A percentile compares a stretch with the other conserved stretches of the same genome.
phyloP scores from a whole-genome alignment of 2,329 filamentous ascomycete species.

The Fusarium vanettenii region DNA sequence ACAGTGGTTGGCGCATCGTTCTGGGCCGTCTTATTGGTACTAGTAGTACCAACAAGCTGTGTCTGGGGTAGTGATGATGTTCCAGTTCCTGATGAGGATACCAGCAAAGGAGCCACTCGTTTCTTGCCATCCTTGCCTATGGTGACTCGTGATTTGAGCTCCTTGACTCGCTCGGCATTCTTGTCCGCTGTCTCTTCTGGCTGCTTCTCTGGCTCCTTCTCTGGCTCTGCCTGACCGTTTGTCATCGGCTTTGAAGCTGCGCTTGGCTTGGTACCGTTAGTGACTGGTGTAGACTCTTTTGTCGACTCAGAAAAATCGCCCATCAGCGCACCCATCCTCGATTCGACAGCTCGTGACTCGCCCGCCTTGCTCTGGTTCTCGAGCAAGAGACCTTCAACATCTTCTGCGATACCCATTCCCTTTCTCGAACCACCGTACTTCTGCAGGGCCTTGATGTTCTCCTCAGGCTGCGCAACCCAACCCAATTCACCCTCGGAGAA shows the following conservation, averaged over 20 bases:
- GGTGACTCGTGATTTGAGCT: slow-evolving; percentile 89
- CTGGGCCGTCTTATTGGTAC: slow-evolving; percentile 69
- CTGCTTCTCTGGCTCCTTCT: slow-evolving; percentile 51
- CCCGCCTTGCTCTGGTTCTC: slow-evolving; percentile 94
- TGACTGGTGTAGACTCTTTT: slow-evolving; percentile 60
- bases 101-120: slow-evolving; percentile 88
- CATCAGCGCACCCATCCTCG: slow-evolving; percentile 98
- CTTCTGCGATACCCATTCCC: slow-evolving; percentile 91
- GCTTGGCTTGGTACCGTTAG: slow-evolving; percentile 62
- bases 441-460: slow-evolving; percentile 92
- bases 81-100: slow-evolving; percentile 88
- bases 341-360: slow-evolving; percentile 89
- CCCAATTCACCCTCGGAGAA: slow-evolving; percentile 92
- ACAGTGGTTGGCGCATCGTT: slow-evolving; percentile 83
- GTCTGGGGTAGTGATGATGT: slow-evolving; percentile 91
- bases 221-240: slow-evolving; percentile 52
- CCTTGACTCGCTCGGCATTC: slow-evolving; percentile 64
- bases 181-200: slow-evolving; percentile 65
- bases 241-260: slow-evolving; percentile 52
- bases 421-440: slow-evolving; percentile 92
- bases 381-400: slow-evolving; percentile 85
- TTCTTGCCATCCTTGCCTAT: slow-evolving; percentile 98
- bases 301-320: slow-evolving; percentile 76
- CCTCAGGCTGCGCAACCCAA: slow-evolving; percentile 84
- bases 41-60: slow-evolving; percentile 82